phyloP scores from a whole-genome alignment of 495 filamentous ascomycete genomes.

The Aspergillus sclerotioniger region DNA sequence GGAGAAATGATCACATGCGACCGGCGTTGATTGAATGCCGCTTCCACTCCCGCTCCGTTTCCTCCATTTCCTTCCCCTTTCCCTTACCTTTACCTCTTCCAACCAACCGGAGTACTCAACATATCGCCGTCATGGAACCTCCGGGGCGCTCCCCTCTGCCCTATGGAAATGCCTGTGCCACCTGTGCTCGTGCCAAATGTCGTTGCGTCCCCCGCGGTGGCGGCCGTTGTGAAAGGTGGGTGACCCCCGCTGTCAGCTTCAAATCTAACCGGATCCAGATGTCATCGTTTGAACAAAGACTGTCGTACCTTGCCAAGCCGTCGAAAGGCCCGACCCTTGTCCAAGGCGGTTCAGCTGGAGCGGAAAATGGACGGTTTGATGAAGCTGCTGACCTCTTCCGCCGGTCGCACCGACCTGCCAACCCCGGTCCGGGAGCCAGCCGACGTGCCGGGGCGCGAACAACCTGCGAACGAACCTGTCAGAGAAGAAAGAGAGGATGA shows the following conservation, averaged over 20 bases:
- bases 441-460: neutral
- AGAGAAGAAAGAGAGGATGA: neutral
- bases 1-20: neutral
- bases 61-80: neutral
- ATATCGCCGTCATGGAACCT: constrained; percentile 5
- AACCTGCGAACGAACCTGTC: neutral
- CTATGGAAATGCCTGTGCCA: constrained; percentile 14
- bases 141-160: neutral
- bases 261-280: constrained; percentile 1
- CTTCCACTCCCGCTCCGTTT: neutral
- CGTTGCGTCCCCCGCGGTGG: constrained; percentile 4
- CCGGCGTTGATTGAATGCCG: neutral
- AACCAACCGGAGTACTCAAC: neutral
- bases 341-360: constrained; percentile 6
- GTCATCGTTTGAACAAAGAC: constrained; percentile 12
- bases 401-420: neutral
- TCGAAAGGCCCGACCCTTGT: constrained; percentile 4
- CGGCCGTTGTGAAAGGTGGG: constrained; percentile 9
- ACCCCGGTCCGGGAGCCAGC: neutral
- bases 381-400: constrained; percentile 9
- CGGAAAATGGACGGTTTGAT: constrained; percentile 12
- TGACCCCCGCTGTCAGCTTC: neutral
- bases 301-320: neutral
- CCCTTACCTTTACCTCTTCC: neutral
- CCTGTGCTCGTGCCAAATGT: constrained; percentile 12